Conservation (phyloP, 768 basidiomycete genomes). For the Psilocybe subaeruginosa region DNA sequence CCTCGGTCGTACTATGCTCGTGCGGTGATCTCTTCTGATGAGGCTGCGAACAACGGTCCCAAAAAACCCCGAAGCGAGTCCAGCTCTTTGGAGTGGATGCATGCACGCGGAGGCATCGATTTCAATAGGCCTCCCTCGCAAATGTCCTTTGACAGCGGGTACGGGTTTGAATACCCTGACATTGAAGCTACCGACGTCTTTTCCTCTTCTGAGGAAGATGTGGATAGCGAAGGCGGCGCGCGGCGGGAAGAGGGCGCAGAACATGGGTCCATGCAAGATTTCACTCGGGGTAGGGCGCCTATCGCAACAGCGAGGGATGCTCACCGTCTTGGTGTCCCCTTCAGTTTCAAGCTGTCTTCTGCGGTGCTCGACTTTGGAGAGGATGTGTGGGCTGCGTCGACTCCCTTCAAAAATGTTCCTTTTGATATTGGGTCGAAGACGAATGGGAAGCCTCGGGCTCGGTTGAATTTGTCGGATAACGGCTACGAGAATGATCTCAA, state of each 20-base stretch:
- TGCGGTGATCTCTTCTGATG: neutral
- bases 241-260: neutral
- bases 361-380: conserved; percentile 11
- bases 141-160: conserved; percentile 20
- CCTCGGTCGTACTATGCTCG: neutral
- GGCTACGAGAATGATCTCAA: neutral
- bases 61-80: conserved; percentile 5
- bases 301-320: neutral
- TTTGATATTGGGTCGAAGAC: neutral
- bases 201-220: conserved; percentile 16
- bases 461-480: neutral
- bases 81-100: conserved; percentile 24
- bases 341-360: neutral
- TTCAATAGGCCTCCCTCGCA: conserved; percentile 47
- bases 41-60: neutral
- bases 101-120: conserved; percentile 31
- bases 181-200: conserved; percentile 15
- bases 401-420: conserved; percentile 24
- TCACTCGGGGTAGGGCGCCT: neutral
- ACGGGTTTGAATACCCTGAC: conserved; percentile 11
- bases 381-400: conserved; percentile 30
- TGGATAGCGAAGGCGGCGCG: neutral
- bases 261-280: neutral
- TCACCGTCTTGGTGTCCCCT: neutral
- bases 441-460: neutral